Evolutionary conservation across 257 asterid species (phyloP).

Genomic region (Catharanthus roseus): DNA sequence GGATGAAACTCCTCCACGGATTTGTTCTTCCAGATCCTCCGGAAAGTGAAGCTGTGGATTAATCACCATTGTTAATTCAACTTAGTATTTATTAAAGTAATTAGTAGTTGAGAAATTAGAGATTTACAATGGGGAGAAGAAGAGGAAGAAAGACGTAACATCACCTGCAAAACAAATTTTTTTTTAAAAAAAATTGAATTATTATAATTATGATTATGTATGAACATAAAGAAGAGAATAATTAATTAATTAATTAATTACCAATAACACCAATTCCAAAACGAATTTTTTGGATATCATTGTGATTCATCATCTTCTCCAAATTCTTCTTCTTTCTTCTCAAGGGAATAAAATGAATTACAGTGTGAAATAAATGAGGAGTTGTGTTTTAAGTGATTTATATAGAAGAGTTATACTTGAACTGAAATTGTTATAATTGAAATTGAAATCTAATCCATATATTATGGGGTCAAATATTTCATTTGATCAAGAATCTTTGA

Average conservation of each 20-base stretch:
- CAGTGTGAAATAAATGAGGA: not conserved
- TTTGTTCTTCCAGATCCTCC: conserved; percentile 40
- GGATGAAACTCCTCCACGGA: conserved; percentile 61
- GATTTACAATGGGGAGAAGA: conserved; percentile 27
- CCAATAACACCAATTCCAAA: not conserved
- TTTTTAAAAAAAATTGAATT: no score
- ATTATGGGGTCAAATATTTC: no score
- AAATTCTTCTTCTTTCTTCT: no score
- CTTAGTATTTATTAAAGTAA: no score
- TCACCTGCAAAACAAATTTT: conserved; percentile 26
- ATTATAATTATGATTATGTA: no score
- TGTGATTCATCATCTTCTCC: not conserved
- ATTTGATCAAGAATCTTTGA: no score
- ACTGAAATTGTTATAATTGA: not conserved
- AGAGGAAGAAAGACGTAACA: conserved; percentile 28
- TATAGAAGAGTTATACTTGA: not conserved
- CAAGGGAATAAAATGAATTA: no score
- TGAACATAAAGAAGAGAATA: not conserved
- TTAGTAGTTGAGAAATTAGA: not conserved
- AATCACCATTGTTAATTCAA: not conserved
- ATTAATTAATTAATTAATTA: no score
- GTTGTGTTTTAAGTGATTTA: not conserved
- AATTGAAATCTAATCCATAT: not conserved
- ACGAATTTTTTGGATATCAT: not conserved
- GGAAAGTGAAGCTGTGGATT: conserved; percentile 38